Evolutionary conservation across 1,284 basidiomycete genomes (phyloP).

Genomic region (Apiotrichum montevideense): DNA sequence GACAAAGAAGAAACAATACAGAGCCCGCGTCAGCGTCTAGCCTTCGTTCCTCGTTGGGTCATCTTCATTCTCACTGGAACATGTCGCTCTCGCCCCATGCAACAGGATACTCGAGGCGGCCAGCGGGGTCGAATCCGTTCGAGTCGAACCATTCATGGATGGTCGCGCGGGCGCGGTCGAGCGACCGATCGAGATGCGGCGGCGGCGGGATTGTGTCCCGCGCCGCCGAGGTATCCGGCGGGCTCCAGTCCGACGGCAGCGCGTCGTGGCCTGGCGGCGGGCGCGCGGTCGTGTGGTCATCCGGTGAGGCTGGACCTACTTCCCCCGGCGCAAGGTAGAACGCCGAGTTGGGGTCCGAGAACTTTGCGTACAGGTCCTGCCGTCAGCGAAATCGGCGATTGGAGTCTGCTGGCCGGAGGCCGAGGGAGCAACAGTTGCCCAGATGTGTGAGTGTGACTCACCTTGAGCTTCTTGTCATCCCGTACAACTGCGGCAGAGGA

Average conservation of each 20-base stretch:
- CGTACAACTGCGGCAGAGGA: background rate
- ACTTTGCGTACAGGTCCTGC: constrained; percentile 34
- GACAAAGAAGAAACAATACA: background rate
- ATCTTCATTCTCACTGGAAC: constrained; percentile 32
- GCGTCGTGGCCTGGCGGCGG: constrained; percentile 10
- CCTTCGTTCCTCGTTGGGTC: no score
- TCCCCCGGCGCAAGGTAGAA: constrained; percentile 39
- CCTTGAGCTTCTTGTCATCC: constrained; percentile 1
- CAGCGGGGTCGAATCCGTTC: constrained; percentile 32
- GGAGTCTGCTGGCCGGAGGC: no score
- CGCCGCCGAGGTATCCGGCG: background rate
- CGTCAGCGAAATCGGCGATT: background rate
- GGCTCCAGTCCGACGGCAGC: background rate
- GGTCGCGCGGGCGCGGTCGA: constrained; percentile 15
- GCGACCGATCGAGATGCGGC: constrained; percentile 10
- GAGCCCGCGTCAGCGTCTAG: background rate
- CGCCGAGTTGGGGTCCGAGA: constrained; percentile 35
- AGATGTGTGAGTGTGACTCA: background rate
- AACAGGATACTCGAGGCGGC: constrained; percentile 39
- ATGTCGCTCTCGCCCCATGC: constrained; percentile 46
- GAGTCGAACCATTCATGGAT: constrained; percentile 18
- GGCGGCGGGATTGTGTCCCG: constrained; percentile 5
- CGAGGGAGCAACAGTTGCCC: no score
- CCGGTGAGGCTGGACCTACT: constrained; percentile 33
- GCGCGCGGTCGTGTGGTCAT: constrained; percentile 33